phyloP scores from a whole-genome alignment of 305 asterid genomes.

The Fraxinus albicans region DNA sequence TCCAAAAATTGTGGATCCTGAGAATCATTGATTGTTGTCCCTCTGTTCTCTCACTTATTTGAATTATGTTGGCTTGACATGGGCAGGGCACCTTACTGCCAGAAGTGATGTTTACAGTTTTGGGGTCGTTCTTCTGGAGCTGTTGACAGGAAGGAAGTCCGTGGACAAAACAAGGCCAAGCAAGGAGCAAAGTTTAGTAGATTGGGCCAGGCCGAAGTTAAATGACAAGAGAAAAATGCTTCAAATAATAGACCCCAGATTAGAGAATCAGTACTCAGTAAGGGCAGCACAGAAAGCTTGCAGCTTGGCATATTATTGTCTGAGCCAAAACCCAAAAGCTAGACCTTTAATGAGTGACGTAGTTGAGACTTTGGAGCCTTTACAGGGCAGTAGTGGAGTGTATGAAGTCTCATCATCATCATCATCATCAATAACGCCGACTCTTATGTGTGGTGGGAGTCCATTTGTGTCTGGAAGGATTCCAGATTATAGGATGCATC shows the following conservation, averaged over 20 bases:
- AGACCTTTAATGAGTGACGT: slow-evolving; percentile 98
- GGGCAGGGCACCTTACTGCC: slow-evolving; percentile 94
- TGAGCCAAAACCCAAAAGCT: slow-evolving; percentile 97
- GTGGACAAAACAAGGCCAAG: slow-evolving; percentile 98
- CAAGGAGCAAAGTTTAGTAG: slow-evolving; percentile 96
- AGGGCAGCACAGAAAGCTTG: slow-evolving; percentile 98
- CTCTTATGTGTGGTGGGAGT: slow-evolving; percentile 53
- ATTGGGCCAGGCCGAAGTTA: slow-evolving; percentile 96
- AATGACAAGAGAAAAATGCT: slow-evolving; percentile 94
- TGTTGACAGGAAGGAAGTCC: slow-evolving; percentile 93
- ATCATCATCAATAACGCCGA: slow-evolving; percentile 41
- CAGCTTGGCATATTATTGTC: slow-evolving; percentile 96
- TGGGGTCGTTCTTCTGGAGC: slow-evolving; percentile 97
- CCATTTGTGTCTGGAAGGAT: slow-evolving; percentile 56
- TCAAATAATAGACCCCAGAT: slow-evolving; percentile 89
- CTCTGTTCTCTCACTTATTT: slow-evolving; percentile 5
- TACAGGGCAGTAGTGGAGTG: slow-evolving; percentile 58
- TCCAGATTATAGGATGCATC: slow-evolving; percentile 61
- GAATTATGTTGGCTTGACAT: slow-evolving; percentile 29
- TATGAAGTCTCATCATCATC: slow-evolving; percentile 53
- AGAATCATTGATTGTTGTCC: background rate
- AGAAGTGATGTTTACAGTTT: slow-evolving; percentile 98
- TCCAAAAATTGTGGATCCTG: background rate
- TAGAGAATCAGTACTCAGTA: slow-evolving; percentile 84
- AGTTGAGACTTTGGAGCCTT: slow-evolving; percentile 92